phyloP scores from a whole-genome alignment of 139 green algal species.

The Micractinium sp. region DNA sequence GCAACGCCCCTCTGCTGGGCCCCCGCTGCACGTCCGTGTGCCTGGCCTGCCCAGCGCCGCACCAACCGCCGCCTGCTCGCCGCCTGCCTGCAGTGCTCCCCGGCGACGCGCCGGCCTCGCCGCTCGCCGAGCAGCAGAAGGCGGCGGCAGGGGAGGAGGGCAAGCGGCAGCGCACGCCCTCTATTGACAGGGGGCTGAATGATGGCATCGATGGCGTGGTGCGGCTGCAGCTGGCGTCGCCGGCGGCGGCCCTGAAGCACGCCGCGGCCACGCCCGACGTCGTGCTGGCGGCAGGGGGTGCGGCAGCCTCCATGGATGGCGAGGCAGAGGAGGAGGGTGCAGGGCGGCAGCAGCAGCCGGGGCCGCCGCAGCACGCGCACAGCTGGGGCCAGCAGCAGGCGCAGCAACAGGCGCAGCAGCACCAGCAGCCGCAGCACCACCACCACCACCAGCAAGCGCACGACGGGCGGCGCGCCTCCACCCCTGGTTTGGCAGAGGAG shows the following conservation, averaged over 20 bases:
- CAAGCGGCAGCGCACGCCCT: slow-evolving; percentile 20
- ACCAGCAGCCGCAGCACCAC: neutral
- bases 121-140: neutral
- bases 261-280: neutral
- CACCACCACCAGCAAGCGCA: neutral
- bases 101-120: neutral
- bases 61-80: neutral
- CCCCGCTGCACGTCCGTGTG: no score
- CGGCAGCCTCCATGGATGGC: neutral
- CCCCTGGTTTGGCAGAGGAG: neutral
- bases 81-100: neutral
- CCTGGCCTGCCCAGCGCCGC: neutral
- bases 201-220: neutral
- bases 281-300: neutral
- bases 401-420: neutral
- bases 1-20: no score
- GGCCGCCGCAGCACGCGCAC: neutral
- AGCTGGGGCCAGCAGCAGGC: neutral
- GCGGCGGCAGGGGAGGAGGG: neutral
- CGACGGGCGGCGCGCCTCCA: neutral
- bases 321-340: neutral
- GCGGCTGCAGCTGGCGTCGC: neutral
- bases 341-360: slow-evolving; percentile 8
- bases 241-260: neutral
- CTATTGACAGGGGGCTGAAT: neutral